Evolutionary conservation across 495 filamentous ascomycete genomes (phyloP).

Genomic region (Bathelium albidoporum): DNA sequence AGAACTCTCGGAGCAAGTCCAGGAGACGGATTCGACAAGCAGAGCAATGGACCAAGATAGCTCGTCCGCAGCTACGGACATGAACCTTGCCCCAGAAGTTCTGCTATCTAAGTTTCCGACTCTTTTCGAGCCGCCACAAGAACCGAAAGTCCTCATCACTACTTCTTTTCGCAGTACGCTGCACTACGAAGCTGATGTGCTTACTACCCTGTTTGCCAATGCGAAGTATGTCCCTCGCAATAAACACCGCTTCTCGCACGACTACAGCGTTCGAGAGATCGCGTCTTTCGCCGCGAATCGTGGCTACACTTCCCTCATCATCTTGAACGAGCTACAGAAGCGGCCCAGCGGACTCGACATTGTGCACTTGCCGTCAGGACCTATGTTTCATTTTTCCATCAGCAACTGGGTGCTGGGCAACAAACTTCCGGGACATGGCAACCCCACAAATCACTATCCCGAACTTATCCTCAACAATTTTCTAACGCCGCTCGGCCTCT

Average conservation of each 20-base stretch:
- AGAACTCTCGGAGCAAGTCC: constrained; percentile 16
- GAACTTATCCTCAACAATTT: constrained; percentile 95
- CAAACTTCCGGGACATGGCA: constrained; percentile 77
- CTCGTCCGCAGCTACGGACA: constrained; percentile 24
- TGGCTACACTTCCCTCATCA: constrained; percentile 65
- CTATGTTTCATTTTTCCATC: constrained; percentile 79
- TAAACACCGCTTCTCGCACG: constrained; percentile 67
- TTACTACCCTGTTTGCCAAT: constrained; percentile 77
- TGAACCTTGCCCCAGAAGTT: constrained; percentile 33
- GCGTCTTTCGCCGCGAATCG: constrained; percentile 71
- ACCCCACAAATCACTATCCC: constrained; percentile 77
- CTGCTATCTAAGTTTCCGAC: constrained; percentile 54
- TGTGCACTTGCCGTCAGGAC: constrained; percentile 71
- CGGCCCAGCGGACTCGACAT: constrained; percentile 64
- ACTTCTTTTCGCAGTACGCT: constrained; percentile 76
- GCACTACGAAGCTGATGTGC: constrained; percentile 66
- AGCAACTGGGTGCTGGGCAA: constrained; percentile 79
- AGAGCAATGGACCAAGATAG: constrained; percentile 19
- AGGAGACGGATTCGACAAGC: constrained; percentile 11
- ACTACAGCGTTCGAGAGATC: constrained; percentile 85
- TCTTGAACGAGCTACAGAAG: constrained; percentile 81
- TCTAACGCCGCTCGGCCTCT: constrained; percentile 78
- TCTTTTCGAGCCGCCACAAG: constrained; percentile 54
- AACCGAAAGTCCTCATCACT: constrained; percentile 80
- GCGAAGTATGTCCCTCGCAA: constrained; percentile 76